Evolutionary conservation across 1,284 basidiomycete species (phyloP), one percentile per base, ranked within the genome.

Genomic region (Boletellus deceptivus): DNA sequence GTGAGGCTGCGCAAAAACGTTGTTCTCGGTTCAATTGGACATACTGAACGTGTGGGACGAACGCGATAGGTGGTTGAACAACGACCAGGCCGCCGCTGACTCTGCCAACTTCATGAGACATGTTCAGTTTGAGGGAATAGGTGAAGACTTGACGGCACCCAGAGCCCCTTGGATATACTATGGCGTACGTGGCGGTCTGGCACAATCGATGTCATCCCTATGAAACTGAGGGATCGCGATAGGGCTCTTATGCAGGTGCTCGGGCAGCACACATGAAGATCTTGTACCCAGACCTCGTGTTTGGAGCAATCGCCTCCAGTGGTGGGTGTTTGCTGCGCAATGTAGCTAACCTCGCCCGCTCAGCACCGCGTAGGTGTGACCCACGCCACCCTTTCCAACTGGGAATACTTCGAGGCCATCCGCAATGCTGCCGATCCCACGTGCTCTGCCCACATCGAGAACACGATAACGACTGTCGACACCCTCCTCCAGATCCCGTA

Each of bases 91-190:
- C 1, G 82, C 92, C 0, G 87, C 91, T n/a, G 96, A 99, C 72
- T 92, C 89, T 43, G 93, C 93, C 1, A 81, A 89, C 68, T 98
- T 98, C 65, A 93, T 98, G 77, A 74, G 79, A 7, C 80, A 86
- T 52, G 83, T 97, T 63, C 78, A 85, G 58, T 87, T 95, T 50
- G 70, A 78, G 1, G 86, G 86, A 0, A 80, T 95, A 24, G 73
- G 83, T 4, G 81, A 88, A 52, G 78, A 87, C 55, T 61, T 91
- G 50, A 84, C 85, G 3, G 80, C 85, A 5, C 82, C 79, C 4
- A 75, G 70, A 29, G 86, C 87, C 1, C 90, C 92, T 2, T 96
- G 94, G 89, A 92, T 98, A 56, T 96, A 96, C 70, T 97, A 97
- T 61, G 95, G 96, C 25, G 92, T 86, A 69, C n/a, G 74, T 63